Evolutionary conservation across 495 filamentous ascomycete species (phyloP), one percentile per base, ranked within the genome.

Genomic region (Hyaloscypha bicolor): DNA sequence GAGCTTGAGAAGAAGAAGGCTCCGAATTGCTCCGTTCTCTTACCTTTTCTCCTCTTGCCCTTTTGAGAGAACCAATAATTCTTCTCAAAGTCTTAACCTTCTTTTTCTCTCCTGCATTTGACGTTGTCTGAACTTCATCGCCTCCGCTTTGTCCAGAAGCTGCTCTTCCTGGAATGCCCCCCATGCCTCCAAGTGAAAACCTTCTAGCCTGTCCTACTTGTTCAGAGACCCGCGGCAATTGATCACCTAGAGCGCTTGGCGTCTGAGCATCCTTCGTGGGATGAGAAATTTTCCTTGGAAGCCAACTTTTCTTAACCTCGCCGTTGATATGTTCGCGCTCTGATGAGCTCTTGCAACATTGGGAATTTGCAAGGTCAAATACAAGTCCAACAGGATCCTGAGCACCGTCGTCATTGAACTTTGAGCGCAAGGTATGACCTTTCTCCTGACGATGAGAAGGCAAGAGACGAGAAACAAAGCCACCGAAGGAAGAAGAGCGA

Each of bases 381-480:
- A 71, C 65, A 30, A 66, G 58, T 22, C 60, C 48, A 1, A 51
- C 63, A 42, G 66, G 31, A 62, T 59, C 58, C 12, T 62, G 45
- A 12, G 64, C 45, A n/a, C 62, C 56, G 25, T 67, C 64, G 56
- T 68, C 68, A 57, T 67, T 66, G 22, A 75, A 72, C 9, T 68
- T 59, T 3, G 53, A 32, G 32, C 74, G 77, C 22, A 65, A 55
- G 1, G 82, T 82, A 9, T 78, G 71, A 12, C 82, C 81, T 19
- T 73, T 75, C 57, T 84, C 82, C 2, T 78, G 74, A 1, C 79
- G 78, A 29, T 76, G 73, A 65, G 80, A 81, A 1, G 81, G 77
- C 57, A 78, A 55, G 63, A 83, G 74, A 70, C 76, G 61, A 19
- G 69, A 71, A 32, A 79, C 73, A 53, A 77, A 75, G 33, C 72